Base-by-base conservation (phyloP, 345 rosid species). In the Eucalyptus tenuipes region DNA sequence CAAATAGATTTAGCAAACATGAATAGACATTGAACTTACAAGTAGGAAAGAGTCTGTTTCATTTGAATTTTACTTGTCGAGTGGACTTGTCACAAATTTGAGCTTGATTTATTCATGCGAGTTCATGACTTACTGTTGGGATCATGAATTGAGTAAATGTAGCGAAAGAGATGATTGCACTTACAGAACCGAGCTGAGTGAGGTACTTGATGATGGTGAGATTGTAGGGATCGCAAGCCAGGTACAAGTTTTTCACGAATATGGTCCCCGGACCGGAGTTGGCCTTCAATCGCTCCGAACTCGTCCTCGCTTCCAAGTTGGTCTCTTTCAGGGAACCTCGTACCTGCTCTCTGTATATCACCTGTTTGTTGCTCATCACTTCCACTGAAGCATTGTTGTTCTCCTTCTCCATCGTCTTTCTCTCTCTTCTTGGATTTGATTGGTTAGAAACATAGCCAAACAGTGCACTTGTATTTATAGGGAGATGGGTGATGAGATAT, bases 211-310 rank as follows among this genome's bases (percentile, higher is more conserved):
- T 93, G 66, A 91, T 94, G 59, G 22, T 13, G n/a, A 94, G 27
- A 94, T 90, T 94, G 89, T 93, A 94, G 52, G 95, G 95, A 89
- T 93, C 95, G 29, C 95, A 95, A 7, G 95, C 93, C 87, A 94
- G 57, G 86, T 92, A 95, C 68, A 94, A 94, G 90, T 95, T 95
- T 90, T 94, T 95, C 66, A 93, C 91, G 44, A 93, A 85, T 18
- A 95, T 85, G 7, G 93, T 88, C 25, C 86, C 91, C 2, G 89
- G 87, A 2, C 90, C 93, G 29, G 87, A 82, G 7, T 91, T 91
- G 13, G 88, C 86, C 87, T 42, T 89, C 88, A 91, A 87, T 3
- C 87, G 87, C 7, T 92, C 66, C 37, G 92, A 88, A 42, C 86
- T n/a, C 10, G 90, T 87, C 44, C 52, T 88, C 87, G 93, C 55